These are phyloP conservation scores for Nectriaceae sp. DNA, from an alignment of 2,329 filamentous ascomycete genomes.

Conservation along the genomic window DNA sequence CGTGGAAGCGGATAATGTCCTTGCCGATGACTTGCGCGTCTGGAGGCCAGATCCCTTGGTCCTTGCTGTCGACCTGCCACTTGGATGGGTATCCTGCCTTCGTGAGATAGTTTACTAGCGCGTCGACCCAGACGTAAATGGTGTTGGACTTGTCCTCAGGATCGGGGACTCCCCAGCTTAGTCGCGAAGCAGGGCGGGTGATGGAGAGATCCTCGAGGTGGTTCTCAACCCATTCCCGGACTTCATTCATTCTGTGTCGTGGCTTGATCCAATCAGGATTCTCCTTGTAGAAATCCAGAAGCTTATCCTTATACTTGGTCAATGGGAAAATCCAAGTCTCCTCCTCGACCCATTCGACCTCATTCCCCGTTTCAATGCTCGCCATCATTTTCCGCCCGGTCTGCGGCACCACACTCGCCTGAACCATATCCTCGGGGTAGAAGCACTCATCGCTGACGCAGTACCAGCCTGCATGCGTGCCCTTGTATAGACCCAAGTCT, in stretches of 20 bases:
- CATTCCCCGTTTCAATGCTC: slow-evolving; percentile 83
- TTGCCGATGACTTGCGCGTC: slow-evolving; percentile 94
- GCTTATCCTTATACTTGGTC: slow-evolving; percentile 75
- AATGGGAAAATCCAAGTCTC: slow-evolving; percentile 94
- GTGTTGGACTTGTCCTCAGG: slow-evolving; percentile 84
- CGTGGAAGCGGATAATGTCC: slow-evolving; percentile 95
- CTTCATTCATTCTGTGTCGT: slow-evolving; percentile 70
- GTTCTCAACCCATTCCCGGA: slow-evolving; percentile 73
- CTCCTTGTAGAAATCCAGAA: slow-evolving; percentile 77
- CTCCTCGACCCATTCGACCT: slow-evolving; percentile 94
- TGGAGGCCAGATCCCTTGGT: slow-evolving; percentile 77
- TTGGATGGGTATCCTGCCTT: slow-evolving; percentile 70
- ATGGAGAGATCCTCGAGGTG: slow-evolving; percentile 87
- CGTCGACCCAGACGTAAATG: slow-evolving; percentile 98
- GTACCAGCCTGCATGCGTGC: slow-evolving; percentile 93
- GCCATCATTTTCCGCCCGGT: slow-evolving; percentile 84
- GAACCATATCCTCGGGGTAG: slow-evolving; percentile 77
- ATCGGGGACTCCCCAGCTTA: slow-evolving; percentile 87
- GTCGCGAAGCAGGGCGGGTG: slow-evolving; percentile 75
- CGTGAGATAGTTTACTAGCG: slow-evolving; percentile 90
- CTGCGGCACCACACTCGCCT: slow-evolving; percentile 72
- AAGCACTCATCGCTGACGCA: slow-evolving; percentile 96
- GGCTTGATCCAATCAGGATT: slow-evolving; percentile 82
- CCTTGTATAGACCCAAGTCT: slow-evolving; percentile 77
- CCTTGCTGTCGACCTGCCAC: slow-evolving; percentile 67